Evolutionary conservation across 2,329 filamentous ascomycete genomes (phyloP).

Genomic region (Fusarium drepaniforme): DNA sequence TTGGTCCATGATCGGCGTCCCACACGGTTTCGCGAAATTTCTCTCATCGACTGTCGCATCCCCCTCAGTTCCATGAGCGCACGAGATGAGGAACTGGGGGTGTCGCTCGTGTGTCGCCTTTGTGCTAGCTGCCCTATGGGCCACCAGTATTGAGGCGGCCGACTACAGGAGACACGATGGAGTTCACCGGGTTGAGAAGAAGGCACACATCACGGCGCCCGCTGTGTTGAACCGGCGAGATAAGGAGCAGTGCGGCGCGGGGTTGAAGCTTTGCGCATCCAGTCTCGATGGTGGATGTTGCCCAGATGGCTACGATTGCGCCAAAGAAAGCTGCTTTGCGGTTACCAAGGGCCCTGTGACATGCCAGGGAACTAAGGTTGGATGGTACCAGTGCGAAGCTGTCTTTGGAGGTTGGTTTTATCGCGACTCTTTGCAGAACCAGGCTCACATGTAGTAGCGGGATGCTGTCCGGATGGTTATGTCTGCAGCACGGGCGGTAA

Average conservation of each 20-base stretch:
- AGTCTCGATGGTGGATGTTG: constrained; percentile 61
- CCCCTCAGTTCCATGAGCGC: constrained; percentile 32
- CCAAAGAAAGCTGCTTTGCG: constrained; percentile 59
- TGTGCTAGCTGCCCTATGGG: constrained; percentile 37
- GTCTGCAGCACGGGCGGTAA: constrained; percentile 53
- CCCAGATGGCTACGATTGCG: constrained; percentile 62
- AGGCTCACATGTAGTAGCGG: constrained; percentile 49
- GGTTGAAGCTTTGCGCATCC: constrained; percentile 51
- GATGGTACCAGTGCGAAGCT: constrained; percentile 56
- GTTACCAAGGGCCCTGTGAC: constrained; percentile 58
- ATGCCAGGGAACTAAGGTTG: constrained; percentile 48
- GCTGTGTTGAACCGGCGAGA: constrained; percentile 33
- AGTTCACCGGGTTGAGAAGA: constrained; percentile 48
- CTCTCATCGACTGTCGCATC: constrained; percentile 16
- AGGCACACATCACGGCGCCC: constrained; percentile 38
- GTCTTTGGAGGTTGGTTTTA: constrained; percentile 50
- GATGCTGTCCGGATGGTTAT: constrained; percentile 60
- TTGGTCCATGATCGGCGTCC: constrained; percentile 23
- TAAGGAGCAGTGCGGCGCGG: constrained; percentile 42
- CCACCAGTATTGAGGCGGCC: constrained; percentile 34
- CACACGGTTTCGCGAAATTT: constrained; percentile 15
- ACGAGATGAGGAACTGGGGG: constrained; percentile 38
- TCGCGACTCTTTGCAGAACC: background rate
- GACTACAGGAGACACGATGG: constrained; percentile 48
- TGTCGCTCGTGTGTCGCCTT: constrained; percentile 36